phyloP scores from a whole-genome alignment of 768 basidiomycete genomes.

The Kwoniella heveanensis region DNA sequence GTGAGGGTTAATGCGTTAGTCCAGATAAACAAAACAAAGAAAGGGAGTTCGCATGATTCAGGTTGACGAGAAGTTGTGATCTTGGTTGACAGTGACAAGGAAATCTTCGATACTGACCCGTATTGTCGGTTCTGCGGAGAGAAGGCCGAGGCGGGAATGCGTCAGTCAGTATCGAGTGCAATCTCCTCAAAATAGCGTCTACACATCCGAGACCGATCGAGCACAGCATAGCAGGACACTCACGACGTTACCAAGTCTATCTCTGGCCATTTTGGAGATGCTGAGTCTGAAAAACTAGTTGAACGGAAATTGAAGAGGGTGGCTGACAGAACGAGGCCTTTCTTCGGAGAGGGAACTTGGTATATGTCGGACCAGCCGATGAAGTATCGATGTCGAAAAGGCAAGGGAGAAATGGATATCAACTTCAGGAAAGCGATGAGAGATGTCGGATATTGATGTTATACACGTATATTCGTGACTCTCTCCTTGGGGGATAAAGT shows the following conservation, averaged over 20 bases:
- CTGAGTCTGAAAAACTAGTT: background rate
- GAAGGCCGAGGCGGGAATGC: background rate
- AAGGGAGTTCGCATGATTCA: no score
- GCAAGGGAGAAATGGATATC: background rate
- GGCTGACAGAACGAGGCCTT: background rate
- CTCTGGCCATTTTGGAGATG: slow-evolving; percentile 78
- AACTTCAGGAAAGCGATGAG: no score
- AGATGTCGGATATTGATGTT: no score
- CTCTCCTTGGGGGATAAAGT: no score
- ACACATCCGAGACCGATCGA: background rate
- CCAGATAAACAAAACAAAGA: background rate
- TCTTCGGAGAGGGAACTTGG: background rate
- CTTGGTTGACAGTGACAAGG: background rate
- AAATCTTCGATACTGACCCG: slow-evolving; percentile 28
- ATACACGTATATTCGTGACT: no score
- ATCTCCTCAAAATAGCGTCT: no score
- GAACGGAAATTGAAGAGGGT: background rate
- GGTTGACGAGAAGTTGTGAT: background rate
- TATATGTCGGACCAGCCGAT: slow-evolving; percentile 23
- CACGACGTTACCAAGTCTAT: slow-evolving; percentile 67
- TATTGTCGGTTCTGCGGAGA: slow-evolving; percentile 39
- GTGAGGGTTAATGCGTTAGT: background rate
- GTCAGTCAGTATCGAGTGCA: background rate
- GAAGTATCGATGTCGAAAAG: background rate
- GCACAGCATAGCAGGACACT: slow-evolving; percentile 19